These are phyloP conservation scores for Brassica incana DNA, from an alignment of 345 rosid genomes.

Conservation along the genomic window DNA sequence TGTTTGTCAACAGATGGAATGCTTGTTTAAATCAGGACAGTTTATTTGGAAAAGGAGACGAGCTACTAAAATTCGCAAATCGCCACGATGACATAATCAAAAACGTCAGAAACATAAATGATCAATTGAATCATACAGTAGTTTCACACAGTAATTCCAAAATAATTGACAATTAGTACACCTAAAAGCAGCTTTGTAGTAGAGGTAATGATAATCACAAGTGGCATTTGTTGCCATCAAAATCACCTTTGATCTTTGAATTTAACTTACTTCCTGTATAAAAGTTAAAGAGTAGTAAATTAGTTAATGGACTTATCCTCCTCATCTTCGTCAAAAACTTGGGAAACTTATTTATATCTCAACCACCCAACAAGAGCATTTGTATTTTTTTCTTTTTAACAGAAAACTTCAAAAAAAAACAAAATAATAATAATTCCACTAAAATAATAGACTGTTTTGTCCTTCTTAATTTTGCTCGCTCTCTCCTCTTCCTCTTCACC, in stretches of 20 bases:
- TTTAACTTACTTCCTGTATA: neutral
- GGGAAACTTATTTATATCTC: constrained; percentile 18
- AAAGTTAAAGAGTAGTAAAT: neutral
- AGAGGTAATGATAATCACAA: constrained; percentile 1
- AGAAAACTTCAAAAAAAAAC: neutral
- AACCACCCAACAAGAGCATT: constrained; percentile 35
- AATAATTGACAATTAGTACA: constrained; percentile 30
- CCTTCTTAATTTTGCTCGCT: neutral
- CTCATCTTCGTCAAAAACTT: constrained; percentile 18
- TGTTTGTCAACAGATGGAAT: neutral
- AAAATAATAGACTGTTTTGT: neutral
- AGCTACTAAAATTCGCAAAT: constrained; percentile 1
- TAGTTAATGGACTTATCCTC: neutral
- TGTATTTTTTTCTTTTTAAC: constrained; percentile 10
- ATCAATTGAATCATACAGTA: constrained; percentile 11
- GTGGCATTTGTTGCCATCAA: neutral
- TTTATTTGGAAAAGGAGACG: neutral
- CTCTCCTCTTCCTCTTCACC: neutral
- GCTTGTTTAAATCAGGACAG: neutral
- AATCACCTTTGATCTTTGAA: neutral
- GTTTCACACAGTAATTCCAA: constrained; percentile 17
- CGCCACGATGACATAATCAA: constrained; percentile 20
- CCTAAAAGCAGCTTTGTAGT: constrained; percentile 16
- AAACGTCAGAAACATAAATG: constrained; percentile 14
- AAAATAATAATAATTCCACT: neutral